Conservation (phyloP, 257 asterid genomes). For the Haberlea rhodopensis region DNA sequence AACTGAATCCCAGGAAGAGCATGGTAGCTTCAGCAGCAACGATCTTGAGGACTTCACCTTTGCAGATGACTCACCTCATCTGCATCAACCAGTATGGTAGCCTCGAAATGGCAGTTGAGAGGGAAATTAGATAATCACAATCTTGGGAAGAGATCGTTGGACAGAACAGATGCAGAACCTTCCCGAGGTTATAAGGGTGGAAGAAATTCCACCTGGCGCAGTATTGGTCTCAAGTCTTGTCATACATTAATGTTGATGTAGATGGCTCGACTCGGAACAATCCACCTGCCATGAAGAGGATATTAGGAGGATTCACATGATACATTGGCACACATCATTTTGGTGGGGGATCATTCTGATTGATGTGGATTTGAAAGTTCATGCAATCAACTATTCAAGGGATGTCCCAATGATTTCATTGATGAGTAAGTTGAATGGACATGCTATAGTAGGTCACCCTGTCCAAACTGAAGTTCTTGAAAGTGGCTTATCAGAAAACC, state of each 20-base stretch:
- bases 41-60: slow-evolving; percentile 57
- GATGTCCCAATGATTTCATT: slow-evolving; percentile 81
- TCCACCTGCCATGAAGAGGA: slow-evolving; percentile 41
- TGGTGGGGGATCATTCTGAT: slow-evolving; percentile 54
- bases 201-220: slow-evolving; percentile 39
- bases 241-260: slow-evolving; percentile 31
- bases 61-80: slow-evolving; percentile 51
- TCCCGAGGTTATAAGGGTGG: slow-evolving; percentile 41
- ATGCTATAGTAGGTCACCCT: slow-evolving; percentile 88
- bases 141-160: slow-evolving; percentile 48
- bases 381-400: slow-evolving; percentile 64
- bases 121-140: slow-evolving; percentile 72
- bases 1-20: slow-evolving; percentile 52
- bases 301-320: slow-evolving; percentile 62
- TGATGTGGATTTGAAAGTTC: slow-evolving; percentile 79
- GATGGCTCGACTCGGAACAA: slow-evolving; percentile 51
- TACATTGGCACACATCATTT: slow-evolving; percentile 35
- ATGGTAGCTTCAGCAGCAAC: slow-evolving; percentile 75
- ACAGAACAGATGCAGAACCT: slow-evolving; percentile 46
- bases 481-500: slow-evolving; percentile 48
- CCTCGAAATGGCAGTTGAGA: slow-evolving; percentile 76
- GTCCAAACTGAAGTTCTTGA: slow-evolving; percentile 73
- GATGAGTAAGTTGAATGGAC: slow-evolving; percentile 80
- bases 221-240: slow-evolving; percentile 33
- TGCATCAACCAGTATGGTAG: slow-evolving; percentile 40